A percentile compares a stretch with the other conserved stretches of the same genome.
phyloP scores from a whole-genome alignment of 495 filamentous ascomycete species.

The Cenococcum geophilum region DNA sequence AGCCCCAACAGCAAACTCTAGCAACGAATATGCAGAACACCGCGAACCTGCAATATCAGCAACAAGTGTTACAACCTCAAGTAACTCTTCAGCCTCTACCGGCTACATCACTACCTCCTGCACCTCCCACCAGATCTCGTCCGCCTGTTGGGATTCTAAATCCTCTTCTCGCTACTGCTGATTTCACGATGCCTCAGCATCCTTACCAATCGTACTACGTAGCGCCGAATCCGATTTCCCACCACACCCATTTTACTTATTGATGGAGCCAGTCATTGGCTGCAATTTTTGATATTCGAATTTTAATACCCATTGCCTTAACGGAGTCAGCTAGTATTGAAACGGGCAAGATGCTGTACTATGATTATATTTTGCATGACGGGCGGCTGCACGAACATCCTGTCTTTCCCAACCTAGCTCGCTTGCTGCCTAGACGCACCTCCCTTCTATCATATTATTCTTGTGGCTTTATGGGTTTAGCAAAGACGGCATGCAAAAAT shows the following conservation, averaged over 20 bases:
- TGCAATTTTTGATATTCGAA: background rate
- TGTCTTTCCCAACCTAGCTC: background rate
- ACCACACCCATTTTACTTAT: background rate
- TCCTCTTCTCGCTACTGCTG: slow-evolving; percentile 58
- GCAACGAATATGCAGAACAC: slow-evolving; percentile 9
- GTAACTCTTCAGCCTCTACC: slow-evolving; percentile 8
- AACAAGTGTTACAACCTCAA: slow-evolving; percentile 3
- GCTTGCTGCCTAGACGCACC: background rate
- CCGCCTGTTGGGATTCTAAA: slow-evolving; percentile 48
- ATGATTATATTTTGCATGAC: background rate
- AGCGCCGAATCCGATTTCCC: slow-evolving; percentile 31
- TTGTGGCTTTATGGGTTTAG: background rate
- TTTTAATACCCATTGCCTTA: background rate
- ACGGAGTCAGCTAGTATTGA: too few species aligned
- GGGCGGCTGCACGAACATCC: background rate
- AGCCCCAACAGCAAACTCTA: slow-evolving; percentile 13
- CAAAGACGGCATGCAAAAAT: too few species aligned
- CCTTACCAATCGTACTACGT: slow-evolving; percentile 60
- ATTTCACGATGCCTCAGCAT: slow-evolving; percentile 67
- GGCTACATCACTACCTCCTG: slow-evolving; percentile 11
- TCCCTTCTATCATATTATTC: background rate
- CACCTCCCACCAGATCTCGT: slow-evolving; percentile 12
- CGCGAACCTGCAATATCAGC: slow-evolving; percentile 1
- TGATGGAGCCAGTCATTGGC: background rate
- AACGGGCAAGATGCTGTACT: too few species aligned